A percentile compares a stretch with the other conserved stretches of the same genome.
These are phyloP conservation scores for Jatropha podagrica DNA, from an alignment of 441 rosid genomes.

Conservation along the genomic window DNA sequence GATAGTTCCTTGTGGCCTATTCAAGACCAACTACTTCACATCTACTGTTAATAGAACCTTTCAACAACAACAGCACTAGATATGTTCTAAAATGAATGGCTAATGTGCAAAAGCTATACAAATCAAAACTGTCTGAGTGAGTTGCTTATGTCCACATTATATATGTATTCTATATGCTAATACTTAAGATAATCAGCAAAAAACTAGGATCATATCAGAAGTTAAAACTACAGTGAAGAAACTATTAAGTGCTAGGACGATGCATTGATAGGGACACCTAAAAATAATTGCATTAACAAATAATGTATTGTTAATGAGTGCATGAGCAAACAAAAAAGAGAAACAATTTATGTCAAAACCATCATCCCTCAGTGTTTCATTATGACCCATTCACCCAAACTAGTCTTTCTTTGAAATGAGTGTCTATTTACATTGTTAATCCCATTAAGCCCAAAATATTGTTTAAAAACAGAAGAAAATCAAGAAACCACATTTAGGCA, in stretches of 20 bases:
- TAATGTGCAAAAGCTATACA: background rate
- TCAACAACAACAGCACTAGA: background rate
- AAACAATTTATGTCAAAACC: background rate
- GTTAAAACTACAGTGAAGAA: background rate
- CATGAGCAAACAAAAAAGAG: background rate
- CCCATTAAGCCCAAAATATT: background rate
- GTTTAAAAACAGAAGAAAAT: background rate
- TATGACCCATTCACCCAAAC: background rate
- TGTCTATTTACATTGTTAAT: background rate
- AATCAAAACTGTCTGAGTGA: background rate
- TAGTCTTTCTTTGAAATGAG: background rate
- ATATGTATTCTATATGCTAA: background rate
- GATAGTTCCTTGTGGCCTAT: background rate
- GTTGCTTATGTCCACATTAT: background rate
- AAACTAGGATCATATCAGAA: background rate
- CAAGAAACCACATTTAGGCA: background rate
- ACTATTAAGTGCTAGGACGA: slow-evolving; percentile 5
- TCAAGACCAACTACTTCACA: background rate
- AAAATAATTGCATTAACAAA: background rate
- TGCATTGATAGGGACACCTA: slow-evolving; percentile 9
- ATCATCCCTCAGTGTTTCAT: slow-evolving; percentile 4
- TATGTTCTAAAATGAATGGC: background rate
- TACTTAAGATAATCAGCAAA: slow-evolving; percentile 1
- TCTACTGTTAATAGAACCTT: background rate
- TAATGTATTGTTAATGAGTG: background rate